phyloP scores from a whole-genome alignment of 192 early-diverging fungal genomes.

The Geosiphon pyriformis region DNA sequence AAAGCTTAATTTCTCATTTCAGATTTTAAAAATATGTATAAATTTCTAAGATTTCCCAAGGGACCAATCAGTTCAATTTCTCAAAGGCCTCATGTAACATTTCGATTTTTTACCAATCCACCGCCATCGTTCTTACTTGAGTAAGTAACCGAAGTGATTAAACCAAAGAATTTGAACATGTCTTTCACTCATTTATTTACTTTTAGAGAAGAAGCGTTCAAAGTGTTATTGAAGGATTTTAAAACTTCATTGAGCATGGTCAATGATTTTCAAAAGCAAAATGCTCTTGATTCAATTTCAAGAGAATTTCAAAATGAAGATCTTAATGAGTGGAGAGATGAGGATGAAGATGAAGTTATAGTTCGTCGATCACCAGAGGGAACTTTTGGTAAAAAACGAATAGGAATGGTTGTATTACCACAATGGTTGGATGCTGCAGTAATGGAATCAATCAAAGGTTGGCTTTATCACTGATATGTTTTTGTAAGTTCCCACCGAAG shows the following conservation, averaged over 20 bases:
- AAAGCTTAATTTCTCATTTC: too few relatives aligned
- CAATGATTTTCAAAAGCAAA: too few relatives aligned
- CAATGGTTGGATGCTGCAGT: constrained; percentile 30
- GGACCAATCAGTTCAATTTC: too few relatives aligned
- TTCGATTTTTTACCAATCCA: background rate
- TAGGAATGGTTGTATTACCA: constrained; percentile 36
- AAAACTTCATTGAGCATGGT: background rate
- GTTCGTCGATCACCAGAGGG: constrained; percentile 29
- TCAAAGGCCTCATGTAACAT: too few relatives aligned
- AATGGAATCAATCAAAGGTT: constrained; percentile 24
- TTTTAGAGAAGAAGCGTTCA: background rate
- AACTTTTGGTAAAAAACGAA: constrained; percentile 37
- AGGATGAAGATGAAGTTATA: background rate
- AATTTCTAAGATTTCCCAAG: too few relatives aligned
- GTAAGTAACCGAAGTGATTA: background rate
- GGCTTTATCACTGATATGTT: background rate
- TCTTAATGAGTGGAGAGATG: constrained; percentile 32
- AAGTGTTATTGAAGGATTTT: background rate
- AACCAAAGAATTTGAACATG: background rate
- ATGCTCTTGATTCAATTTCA: background rate
- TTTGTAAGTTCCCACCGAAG: background rate
- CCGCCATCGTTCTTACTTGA: background rate
- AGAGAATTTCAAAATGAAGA: constrained; percentile 27
- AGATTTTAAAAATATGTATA: too few relatives aligned
- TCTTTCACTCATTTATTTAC: background rate